Percentiles rank a stretch among this genome's conserved stretches.
phyloP scores from a whole-genome alignment of 129 eudicot species.

The Helichrysum umbraculigerum region DNA sequence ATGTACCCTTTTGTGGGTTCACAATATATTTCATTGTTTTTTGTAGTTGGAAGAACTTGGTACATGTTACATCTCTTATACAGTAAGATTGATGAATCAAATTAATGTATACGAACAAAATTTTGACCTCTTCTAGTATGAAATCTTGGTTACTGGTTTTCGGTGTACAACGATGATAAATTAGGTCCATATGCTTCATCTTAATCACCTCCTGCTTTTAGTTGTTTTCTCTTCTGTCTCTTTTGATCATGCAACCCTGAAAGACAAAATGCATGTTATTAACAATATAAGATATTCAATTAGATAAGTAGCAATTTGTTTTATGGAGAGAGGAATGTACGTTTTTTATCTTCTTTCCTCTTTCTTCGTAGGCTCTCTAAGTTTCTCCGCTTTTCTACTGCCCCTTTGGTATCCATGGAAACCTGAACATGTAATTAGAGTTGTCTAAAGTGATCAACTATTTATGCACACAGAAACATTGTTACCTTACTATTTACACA shows the following conservation, averaged over 20 bases:
- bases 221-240: slow-evolving; percentile 60
- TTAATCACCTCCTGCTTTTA: slow-evolving; percentile 50
- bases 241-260: slow-evolving; percentile 84
- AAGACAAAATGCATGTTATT: slow-evolving; percentile 12
- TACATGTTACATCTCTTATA: slow-evolving; percentile 8
- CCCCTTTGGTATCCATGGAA: slow-evolving; percentile 58
- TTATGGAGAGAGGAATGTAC: slow-evolving; percentile 30
- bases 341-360: slow-evolving; percentile 83
- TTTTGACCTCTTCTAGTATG: slow-evolving; percentile 18
- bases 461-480: neutral
- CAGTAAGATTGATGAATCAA: slow-evolving; percentile 5
- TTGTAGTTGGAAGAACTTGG: neutral
- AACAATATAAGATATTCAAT: neutral
- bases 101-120: slow-evolving; percentile 30
- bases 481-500: neutral
- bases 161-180: neutral
- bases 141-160: neutral
- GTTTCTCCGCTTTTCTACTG: slow-evolving; percentile 59
- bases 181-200: neutral
- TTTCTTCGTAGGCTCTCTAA: slow-evolving; percentile 65
- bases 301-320: neutral
- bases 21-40: slow-evolving; percentile 12
- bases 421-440: slow-evolving; percentile 40
- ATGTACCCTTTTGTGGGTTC: slow-evolving; percentile 15
- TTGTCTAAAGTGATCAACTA: neutral